Evolutionary conservation across 164 flowering plant genomes (phyloP).

Genomic region (Cinnamomum micranthum): DNA sequence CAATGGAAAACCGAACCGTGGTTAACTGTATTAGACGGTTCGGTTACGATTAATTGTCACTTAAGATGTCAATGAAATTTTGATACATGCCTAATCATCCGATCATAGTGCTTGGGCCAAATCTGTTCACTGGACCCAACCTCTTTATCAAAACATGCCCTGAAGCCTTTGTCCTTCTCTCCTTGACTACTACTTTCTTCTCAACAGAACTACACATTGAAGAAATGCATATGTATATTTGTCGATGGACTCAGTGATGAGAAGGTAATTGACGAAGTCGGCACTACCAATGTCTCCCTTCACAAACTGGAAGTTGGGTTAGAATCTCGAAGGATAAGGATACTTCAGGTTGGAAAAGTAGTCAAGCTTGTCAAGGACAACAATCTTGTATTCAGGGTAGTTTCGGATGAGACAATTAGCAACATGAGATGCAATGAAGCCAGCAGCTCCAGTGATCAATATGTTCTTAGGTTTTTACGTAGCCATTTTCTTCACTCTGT

Average conservation of each 20-base stretch:
- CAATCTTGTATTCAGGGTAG: constrained; percentile 72
- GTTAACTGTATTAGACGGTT: no score
- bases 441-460: constrained; percentile 73
- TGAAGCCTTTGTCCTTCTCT: no score
- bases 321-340: constrained; percentile 47
- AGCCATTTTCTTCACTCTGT: constrained; percentile 2
- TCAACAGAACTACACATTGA: no score
- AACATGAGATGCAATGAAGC: constrained; percentile 75
- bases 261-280: constrained; percentile 67
- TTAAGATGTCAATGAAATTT: no score
- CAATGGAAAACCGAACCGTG: no score
- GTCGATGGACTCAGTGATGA: constrained; percentile 60
- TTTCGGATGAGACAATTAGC: constrained; percentile 52
- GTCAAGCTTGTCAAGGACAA: constrained; percentile 75
- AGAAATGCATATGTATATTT: constrained; percentile 4
- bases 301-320: constrained; percentile 71
- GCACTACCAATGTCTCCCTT: constrained; percentile 73
- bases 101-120: no score
- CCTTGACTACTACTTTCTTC: no score
- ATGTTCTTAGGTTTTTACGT: constrained; percentile 48
- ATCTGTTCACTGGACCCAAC: no score
- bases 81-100: no score
- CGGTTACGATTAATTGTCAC: no score
- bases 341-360: constrained; percentile 65
- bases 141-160: no score